Evolutionary conservation across 176 grass and related monocot genomes (phyloP), one percentile per base, ranked within the genome.

Genomic region (Oryza glumipatula): DNA sequence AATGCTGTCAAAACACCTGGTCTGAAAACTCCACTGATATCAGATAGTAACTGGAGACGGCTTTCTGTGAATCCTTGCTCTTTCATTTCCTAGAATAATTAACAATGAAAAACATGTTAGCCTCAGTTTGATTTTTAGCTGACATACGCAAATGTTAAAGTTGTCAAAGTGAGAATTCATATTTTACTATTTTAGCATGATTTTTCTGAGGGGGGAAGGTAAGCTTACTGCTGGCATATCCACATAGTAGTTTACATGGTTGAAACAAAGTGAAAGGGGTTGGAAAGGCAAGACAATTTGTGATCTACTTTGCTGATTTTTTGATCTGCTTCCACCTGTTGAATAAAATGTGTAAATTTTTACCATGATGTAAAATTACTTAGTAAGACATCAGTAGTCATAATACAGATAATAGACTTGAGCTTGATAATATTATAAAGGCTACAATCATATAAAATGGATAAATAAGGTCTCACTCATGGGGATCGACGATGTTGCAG

Each of bases 11-110:
- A 74, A 78, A 95, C 76, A 84, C 93, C 89, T 23, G 95, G 95
- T 70, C 87, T 93, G 41, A 98, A 98, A 66, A 92, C 82, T 82
- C 95, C 92, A 83, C 95, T 95, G 41, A 98, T 94, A 82, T 98
- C 87, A 72, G 82, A 88, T 19, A 95, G 89, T 48, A 98, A 73
- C 52, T 92, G 91, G 24, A 93, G 87, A 43, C 69, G 88, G n/a
- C 85, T 87, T 83, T 98, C 92, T 5, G 90, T 67, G 15, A 95
- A 70, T 73, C 95, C 95, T 88, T 95, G 92, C 46, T 82, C 92
- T 35, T 90, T 91, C 95, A 98, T 98, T 95, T 95, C 93, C 95
- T 98, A 82, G 64, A 82, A 68, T 81, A 9, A 61, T 61, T 12
- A 61, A 82, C 36, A 77, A 46, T 24, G 80, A 24, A 17, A 21